Base-by-base conservation (phyloP, 441 rosid species). In the Euphorbia celastroides region DNA sequence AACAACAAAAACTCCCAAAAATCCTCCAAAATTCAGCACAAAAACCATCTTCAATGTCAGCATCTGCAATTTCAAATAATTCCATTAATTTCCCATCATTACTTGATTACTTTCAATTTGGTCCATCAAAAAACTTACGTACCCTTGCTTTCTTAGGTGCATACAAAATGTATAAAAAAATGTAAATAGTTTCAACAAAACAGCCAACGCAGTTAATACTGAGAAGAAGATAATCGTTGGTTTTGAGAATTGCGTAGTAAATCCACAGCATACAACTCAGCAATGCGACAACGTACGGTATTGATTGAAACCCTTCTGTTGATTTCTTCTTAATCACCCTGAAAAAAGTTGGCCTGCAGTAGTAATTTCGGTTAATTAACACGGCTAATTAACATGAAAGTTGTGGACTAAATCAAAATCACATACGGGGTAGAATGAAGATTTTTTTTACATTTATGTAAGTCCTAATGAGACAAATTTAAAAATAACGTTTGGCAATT, bases 11-110 rank as follows among this genome's bases (percentile, higher is more conserved):
- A 55, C 57, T 0, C 54, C 52, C 5, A 13, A 54, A n/a, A 62
- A 69, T n/a, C 72, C 72, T 22, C 38, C 55, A 52, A 55, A 8
- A 23, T 60, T 62, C 66, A 62, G 19, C 7, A 36, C 2, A 42
- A 62, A n/a, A 1, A 38, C 42, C 17, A 61, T 62, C 56, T 62
- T 38, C 62, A 69, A 26, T 0, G 88, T 79, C 30, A 80, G 28
- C 44, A 80, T 48, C 72, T 69, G 72, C 66, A 56, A 52, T 51
- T 25, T 3, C 1, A 11, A 38, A 1, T 9, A 3, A 5, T 20
- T 38, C 16, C 0, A 26, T 44, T 56, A 26, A 13, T 56, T 3
- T 13, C 31, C 27, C 16, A 26, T 56, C 5, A 25, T 6, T 5
- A 44, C n/a, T 44, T 46, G 1, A 46, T 46, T 1, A 46, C 4